These are phyloP conservation scores for Verticillium longisporum DNA, from an alignment of 2,329 filamentous ascomycete species.

Conservation along the genomic window DNA sequence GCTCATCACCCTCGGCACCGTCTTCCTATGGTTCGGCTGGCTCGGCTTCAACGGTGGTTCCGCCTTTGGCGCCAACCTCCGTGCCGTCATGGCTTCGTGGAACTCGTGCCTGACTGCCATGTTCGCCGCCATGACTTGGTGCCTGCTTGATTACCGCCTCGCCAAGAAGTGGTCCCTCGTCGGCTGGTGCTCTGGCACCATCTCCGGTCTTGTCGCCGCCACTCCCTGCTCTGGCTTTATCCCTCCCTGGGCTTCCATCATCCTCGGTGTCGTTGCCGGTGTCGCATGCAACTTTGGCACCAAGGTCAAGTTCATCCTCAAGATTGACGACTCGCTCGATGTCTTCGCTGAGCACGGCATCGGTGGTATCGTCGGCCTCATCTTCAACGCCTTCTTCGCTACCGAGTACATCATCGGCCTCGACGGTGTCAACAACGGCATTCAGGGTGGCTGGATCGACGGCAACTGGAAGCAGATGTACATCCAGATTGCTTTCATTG, in stretches of 20 bases:
- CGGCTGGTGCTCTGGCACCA: conserved; percentile 66
- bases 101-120: conserved; percentile 92
- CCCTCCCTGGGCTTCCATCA: conserved; percentile 59
- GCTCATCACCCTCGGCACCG: conserved; percentile 88
- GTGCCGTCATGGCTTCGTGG: conserved; percentile 95
- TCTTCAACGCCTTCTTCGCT: conserved; percentile 70
- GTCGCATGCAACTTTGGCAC: conserved; percentile 62
- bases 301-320: conserved; percentile 57
- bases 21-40: conserved; percentile 98
- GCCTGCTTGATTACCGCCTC: conserved; percentile 89
- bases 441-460: conserved; percentile 65
- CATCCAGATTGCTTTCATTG: conserved; percentile 73
- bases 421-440: conserved; percentile 67
- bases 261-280: conserved; percentile 61
- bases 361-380: conserved; percentile 60
- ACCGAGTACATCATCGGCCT: conserved; percentile 65
- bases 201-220: conserved; percentile 64
- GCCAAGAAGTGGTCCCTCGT: conserved; percentile 88
- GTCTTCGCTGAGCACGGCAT: conserved; percentile 67
- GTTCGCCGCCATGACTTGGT: conserved; percentile 90
- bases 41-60: conserved; percentile 98
- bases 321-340: conserved; percentile 65
- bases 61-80: conserved; percentile 86
- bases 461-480: conserved; percentile 69
- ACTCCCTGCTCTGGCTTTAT: conserved; percentile 65